phyloP scores from a whole-genome alignment of 768 basidiomycete species.

The Chlorophyllum brunneum region DNA sequence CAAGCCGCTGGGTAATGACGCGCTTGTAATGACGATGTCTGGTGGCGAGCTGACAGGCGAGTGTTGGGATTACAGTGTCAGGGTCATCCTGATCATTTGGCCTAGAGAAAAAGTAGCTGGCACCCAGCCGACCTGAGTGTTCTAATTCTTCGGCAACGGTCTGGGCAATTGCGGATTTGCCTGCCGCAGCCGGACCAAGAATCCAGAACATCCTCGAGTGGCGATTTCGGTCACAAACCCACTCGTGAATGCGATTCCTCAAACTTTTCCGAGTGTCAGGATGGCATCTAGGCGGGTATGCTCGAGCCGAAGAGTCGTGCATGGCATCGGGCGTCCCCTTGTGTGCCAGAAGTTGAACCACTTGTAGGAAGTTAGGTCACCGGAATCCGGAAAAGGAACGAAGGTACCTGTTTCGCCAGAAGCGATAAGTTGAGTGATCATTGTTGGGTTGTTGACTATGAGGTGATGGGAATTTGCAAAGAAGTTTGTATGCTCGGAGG shows the following conservation, averaged over 20 bases:
- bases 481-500: no score
- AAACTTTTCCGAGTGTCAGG: background rate
- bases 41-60: background rate
- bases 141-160: background rate
- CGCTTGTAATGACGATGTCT: background rate
- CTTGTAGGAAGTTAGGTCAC: no score
- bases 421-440: background rate
- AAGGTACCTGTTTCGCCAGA: no score
- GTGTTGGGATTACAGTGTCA: background rate
- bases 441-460: background rate
- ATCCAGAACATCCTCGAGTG: background rate
- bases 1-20: background rate
- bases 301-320: background rate
- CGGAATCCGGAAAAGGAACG: no score
- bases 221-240: background rate
- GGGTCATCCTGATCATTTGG: background rate
- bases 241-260: background rate
- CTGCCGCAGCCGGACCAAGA: background rate
- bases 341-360: background rate
- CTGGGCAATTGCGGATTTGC: background rate
- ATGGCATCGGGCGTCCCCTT: background rate
- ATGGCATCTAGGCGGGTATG: background rate
- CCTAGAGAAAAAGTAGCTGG: background rate
- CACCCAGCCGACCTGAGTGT: background rate
- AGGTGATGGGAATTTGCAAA: background rate